Percentiles rank a stretch among this genome's conserved stretches.
phyloP scores from a whole-genome alignment of 1,284 basidiomycete species.

The Farysia itapuensis region DNA sequence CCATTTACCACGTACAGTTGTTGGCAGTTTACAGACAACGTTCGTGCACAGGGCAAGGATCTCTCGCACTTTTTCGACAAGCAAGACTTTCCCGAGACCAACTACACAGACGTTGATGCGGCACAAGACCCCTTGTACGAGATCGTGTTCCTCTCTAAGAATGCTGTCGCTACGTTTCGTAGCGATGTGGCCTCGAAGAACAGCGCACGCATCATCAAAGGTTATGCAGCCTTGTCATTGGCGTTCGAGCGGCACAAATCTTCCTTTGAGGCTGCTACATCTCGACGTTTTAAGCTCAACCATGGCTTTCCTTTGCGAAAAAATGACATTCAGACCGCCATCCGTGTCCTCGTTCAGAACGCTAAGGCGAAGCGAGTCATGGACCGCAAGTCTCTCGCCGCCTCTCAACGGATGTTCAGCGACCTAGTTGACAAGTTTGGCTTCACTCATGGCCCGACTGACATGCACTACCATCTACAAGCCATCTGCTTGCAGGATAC shows the following conservation, averaged over 20 bases:
- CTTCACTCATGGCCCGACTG: conserved; percentile 9
- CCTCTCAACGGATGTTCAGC: conserved; percentile 19
- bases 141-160: conserved; percentile 5
- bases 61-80: conserved; percentile 28
- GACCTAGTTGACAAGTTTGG: conserved; percentile 21
- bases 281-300: neutral
- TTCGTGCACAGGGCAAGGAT: too few species aligned
- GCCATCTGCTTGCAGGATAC: conserved; percentile 3
- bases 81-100: neutral
- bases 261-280: neutral
- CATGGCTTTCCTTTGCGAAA: conserved; percentile 23
- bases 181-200: conserved; percentile 4
- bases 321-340: conserved; percentile 16
- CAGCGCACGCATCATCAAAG: conserved; percentile 1
- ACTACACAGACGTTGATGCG: too few species aligned
- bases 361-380: conserved; percentile 3
- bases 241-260: conserved; percentile 5
- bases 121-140: conserved; percentile 13
- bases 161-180: conserved; percentile 6
- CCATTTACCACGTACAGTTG: too few species aligned
- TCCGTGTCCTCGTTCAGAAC: conserved; percentile 6
- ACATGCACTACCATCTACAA: conserved; percentile 24
- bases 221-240: conserved; percentile 5
- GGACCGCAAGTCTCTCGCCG: neutral
- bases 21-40: too few species aligned